Base-by-base conservation (phyloP, 176 grass and related monocot species). In the Pontederia paniculata region DNA sequence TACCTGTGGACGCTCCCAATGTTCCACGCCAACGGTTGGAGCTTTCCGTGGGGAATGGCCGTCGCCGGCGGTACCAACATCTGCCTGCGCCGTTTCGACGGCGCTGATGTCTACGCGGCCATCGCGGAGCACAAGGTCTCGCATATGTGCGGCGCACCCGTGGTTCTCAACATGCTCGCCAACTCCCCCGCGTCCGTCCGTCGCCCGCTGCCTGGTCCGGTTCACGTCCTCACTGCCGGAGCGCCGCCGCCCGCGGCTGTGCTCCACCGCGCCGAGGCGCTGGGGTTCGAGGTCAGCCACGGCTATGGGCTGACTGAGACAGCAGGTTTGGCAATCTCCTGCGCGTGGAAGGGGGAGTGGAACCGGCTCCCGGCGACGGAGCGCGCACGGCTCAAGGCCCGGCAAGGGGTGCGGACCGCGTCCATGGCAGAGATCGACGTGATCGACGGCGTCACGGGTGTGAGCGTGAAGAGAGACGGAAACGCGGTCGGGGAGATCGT, bases 21-120 rank as follows among this genome's bases (percentile, higher is more conserved):
- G 85, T 96, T 89, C 66, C 90, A 96, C 76, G 82, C 68, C 70
- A 96, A 96, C 17, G 90, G 90, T 0, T 96, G 90, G 90, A 83
- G 76, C 67, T 96, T 78, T 55, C 76, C 90, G 0, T 96, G 90
- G 90, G 85, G 90, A 10, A 63, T 96, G 74, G 79, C 90, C 15
- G 76, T 16, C n/a, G 67, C 77, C 2, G 90, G 85, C 42, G 90
- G 85, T 50, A 86, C 85, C 57, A 96, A 86, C 31, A 52, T 89
- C 12, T 96, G 85, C 76, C 75, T 89, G 64, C 77, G 82, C 63
- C 90, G 78, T 22, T 77, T 96, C 37, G 74, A 62, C 46, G 74
- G 85, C 58, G 47, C 4, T 3, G 21, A 42, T 12, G 62, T 96
- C 9, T 89, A 75, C 82, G 44, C 65, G n/a, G 54, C 66, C 54